Evolutionary conservation across 352 stramenopile genomes (phyloP), one percentile per base, ranked within the genome.

Genomic region (Globisporangium viniferum): DNA sequence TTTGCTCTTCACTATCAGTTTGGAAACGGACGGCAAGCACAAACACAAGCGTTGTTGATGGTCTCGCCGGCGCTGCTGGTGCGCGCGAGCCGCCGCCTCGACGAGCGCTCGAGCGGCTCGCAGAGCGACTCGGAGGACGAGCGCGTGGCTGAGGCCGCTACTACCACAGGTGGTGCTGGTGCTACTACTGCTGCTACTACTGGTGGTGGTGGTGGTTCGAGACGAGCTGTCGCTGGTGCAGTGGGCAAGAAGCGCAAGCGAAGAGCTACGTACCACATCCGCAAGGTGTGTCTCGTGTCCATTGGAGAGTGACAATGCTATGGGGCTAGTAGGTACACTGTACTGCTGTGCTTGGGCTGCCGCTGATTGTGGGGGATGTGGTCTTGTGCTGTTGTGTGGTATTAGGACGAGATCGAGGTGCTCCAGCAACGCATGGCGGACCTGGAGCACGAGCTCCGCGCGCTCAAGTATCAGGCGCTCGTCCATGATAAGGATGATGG

Each of bases 381-480:
- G 33, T 20, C 14, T 59, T n/a, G 22, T 46, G 55, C 7, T 12
- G 33, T 7, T 36, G 5, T 36, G 33, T 9, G 4, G 3, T 12
- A 2, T 35, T 44, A 68, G 48, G 64, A 69, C 41, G 64, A 63
- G 58, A 69, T 69, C 31, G 44, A 58, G 27, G n/a, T 31, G 6
- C 46, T 69, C 5, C 62, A 68, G 53, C 24, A 27, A 24, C 62
- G 39, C 22, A 33, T 62, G 51, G n/a, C 10, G 4, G 27, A 68
- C 14, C 53, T 68, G 14, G 62, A 68, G 53, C 24, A 57, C 24
- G 53, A 68, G 41, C 62, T 68, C 62, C 48, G 35, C 15, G 62
- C 62, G 36, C 62, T 68, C 53, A 68, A 62, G 53, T 68, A 62
- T 15, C 62, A 68, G 31, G 46, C 64, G 18, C 44, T 69, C 5